phyloP scores from a whole-genome alignment of 768 basidiomycete genomes.

The Pulveroboletus sp. region DNA sequence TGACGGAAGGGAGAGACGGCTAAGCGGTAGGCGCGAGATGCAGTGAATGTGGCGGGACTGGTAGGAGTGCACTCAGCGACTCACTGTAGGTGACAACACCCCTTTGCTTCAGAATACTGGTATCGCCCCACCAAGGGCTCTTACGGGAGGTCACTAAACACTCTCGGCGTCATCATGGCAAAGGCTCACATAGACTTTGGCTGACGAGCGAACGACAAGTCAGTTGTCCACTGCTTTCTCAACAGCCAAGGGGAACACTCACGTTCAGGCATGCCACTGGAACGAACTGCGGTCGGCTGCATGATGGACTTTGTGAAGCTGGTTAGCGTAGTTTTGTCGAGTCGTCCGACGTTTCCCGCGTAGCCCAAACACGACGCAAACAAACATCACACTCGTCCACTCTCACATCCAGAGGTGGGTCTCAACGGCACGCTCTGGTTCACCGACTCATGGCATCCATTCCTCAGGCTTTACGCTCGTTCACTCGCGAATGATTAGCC shows the following conservation, averaged over 20 bases:
- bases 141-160: slow-evolving; percentile 29
- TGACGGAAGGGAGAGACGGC: slow-evolving; percentile 82
- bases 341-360: slow-evolving; percentile 28
- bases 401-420: slow-evolving; percentile 9
- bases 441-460: not conserved
- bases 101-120: slow-evolving; percentile 61
- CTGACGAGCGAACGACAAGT: slow-evolving; percentile 34
- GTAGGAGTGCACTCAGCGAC: slow-evolving; percentile 27
- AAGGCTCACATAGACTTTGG: slow-evolving; percentile 74
- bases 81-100: slow-evolving; percentile 79
- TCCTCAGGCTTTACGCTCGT: slow-evolving; percentile 3
- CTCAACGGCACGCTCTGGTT: not conserved
- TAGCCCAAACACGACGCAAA: slow-evolving; percentile 33
- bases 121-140: slow-evolving; percentile 92
- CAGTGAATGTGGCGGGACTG: not conserved
- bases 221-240: not conserved
- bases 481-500: slow-evolving; percentile 62
- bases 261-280: slow-evolving; percentile 83
- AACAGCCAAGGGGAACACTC: slow-evolving; percentile 29
- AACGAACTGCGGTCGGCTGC: slow-evolving; percentile 48
- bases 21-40: slow-evolving; percentile 26
- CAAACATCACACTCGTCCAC: slow-evolving; percentile 10
- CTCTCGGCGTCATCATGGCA: not conserved
- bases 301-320: slow-evolving; percentile 31
- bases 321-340: not conserved